phyloP scores from a whole-genome alignment of 106 monocot genomes.

The Narthecium ossifragum region DNA sequence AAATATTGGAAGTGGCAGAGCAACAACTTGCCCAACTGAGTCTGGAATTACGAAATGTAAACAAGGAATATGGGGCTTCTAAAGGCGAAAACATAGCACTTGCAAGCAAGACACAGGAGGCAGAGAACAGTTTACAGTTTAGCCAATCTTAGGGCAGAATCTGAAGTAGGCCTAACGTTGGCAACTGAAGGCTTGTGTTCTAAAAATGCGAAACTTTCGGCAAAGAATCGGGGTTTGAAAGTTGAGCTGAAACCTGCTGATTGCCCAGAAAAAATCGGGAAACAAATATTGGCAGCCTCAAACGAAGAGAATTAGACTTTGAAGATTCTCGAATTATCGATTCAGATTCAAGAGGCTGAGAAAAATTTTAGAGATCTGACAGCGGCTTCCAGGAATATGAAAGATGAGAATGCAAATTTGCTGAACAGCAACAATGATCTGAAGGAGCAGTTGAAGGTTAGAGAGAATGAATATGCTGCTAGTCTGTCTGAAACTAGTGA shows the following conservation, averaged over 20 bases:
- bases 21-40: background rate
- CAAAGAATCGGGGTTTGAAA: conserved; percentile 28
- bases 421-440: conserved; percentile 18
- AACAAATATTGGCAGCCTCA: conserved; percentile 11
- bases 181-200: conserved; percentile 15
- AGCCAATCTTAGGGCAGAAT: conserved; percentile 11
- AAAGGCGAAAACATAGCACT: background rate
- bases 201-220: conserved; percentile 20
- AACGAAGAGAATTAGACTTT: conserved; percentile 31
- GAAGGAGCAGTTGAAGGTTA: conserved; percentile 28
- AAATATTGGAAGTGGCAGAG: background rate
- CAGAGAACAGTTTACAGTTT: conserved; percentile 1
- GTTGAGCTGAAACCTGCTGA: conserved; percentile 18
- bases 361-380: conserved; percentile 21
- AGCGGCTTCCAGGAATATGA: conserved; percentile 11
- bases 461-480: conserved; percentile 19
- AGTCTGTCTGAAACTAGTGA: conserved; percentile 17
- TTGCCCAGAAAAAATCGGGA: conserved; percentile 11
- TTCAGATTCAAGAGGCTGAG: conserved; percentile 20
- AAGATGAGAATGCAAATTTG: conserved; percentile 27
- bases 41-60: background rate
- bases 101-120: conserved; percentile 3
- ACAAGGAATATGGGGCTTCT: background rate
- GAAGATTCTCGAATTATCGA: conserved; percentile 9
- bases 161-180: no score